Evolutionary conservation across 2,329 filamentous ascomycete genomes (phyloP).

Genomic region (Fusarium sp.): DNA sequence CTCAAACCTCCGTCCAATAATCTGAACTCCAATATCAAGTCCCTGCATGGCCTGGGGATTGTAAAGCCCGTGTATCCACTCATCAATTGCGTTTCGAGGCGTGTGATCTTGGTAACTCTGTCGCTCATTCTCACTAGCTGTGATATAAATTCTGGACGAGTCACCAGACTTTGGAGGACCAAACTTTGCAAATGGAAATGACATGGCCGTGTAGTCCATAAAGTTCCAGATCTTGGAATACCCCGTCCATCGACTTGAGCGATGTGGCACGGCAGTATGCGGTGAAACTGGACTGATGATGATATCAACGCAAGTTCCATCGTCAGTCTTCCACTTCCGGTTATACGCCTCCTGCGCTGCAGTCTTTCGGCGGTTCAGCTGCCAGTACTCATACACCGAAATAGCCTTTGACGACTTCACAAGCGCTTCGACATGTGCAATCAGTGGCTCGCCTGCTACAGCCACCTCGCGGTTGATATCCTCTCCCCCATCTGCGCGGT

Average conservation of each 20-base stretch:
- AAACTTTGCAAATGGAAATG: background rate
- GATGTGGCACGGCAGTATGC: constrained; percentile 1
- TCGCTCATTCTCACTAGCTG: background rate
- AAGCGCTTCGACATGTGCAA: background rate
- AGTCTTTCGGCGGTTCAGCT: constrained; percentile 4
- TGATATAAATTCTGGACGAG: background rate
- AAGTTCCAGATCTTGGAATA: constrained; percentile 13
- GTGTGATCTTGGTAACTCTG: background rate
- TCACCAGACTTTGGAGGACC: accelerated
- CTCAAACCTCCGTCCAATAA: background rate
- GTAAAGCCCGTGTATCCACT: background rate
- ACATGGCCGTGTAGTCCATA: constrained; percentile 6
- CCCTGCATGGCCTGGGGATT: background rate
- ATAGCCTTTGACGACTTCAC: background rate
- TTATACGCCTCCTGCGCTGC: background rate
- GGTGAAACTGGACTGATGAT: background rate
- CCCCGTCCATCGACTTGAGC: constrained; percentile 2
- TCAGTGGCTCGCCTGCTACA: constrained; percentile 1
- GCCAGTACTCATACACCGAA: constrained; percentile 8
- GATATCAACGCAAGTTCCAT: background rate
- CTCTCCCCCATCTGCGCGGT: constrained; percentile 1
- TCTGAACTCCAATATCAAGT: background rate
- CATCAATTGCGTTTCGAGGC: background rate
- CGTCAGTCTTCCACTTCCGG: background rate
- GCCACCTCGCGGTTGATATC: constrained; percentile 7